These are phyloP conservation scores for Centrapalus pauciflorus DNA, from an alignment of 129 eudicot species.

Conservation along the genomic window DNA sequence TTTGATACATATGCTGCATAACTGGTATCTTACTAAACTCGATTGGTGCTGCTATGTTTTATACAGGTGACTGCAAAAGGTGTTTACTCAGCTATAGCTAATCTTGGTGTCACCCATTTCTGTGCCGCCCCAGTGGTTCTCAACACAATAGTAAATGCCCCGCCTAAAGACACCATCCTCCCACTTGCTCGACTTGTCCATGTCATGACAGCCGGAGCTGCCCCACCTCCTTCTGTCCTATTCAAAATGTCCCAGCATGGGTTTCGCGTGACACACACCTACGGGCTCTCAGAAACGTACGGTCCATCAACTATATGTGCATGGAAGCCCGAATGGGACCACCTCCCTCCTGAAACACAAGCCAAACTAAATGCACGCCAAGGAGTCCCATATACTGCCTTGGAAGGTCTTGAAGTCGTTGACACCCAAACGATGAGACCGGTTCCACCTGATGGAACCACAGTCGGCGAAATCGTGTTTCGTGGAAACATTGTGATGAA, in stretches of 20 bases:
- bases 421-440: constrained; percentile 48
- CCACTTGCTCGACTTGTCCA: constrained; percentile 70
- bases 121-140: constrained; percentile 95
- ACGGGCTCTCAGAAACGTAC: constrained; percentile 81
- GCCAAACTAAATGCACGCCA: constrained; percentile 73
- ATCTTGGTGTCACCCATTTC: constrained; percentile 73
- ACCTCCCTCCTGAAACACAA: constrained; percentile 49
- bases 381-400: constrained; percentile 51
- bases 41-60: neutral
- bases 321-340: constrained; percentile 95
- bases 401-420: constrained; percentile 61
- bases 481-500: constrained; percentile 86
- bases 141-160: constrained; percentile 72
- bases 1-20: no score
- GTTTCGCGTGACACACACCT: constrained; percentile 72
- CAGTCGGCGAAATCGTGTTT: constrained; percentile 74
- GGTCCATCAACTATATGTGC: constrained; percentile 90
- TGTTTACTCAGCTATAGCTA: constrained; percentile 73
- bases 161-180: constrained; percentile 44
- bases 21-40: no score
- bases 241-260: constrained; percentile 59
- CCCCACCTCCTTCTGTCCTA: constrained; percentile 88
- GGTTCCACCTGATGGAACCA: constrained; percentile 73
- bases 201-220: constrained; percentile 88
- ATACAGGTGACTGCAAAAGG: constrained; percentile 65